Conservation (phyloP, 208 protist species). For the Leishmania mexicana region DNA sequence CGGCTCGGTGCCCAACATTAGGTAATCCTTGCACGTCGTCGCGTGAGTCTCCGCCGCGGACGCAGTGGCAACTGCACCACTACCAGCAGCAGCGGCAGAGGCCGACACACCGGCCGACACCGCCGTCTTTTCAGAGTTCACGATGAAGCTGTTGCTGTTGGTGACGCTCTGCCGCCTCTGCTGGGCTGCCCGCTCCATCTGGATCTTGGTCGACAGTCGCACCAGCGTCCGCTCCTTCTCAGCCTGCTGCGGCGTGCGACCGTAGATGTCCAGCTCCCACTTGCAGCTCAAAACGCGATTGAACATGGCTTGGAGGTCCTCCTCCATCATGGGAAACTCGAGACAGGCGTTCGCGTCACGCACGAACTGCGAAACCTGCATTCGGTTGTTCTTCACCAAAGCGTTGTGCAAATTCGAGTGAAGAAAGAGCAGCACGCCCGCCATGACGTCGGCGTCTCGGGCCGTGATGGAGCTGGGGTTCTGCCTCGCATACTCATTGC, state of each 20-base stretch:
- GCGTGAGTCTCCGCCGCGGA: neutral
- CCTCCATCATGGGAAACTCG: constrained; percentile 60
- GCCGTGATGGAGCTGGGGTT: constrained; percentile 68
- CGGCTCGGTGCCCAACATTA: constrained; percentile 1
- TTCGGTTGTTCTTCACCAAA: constrained; percentile 47
- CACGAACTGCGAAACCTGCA: constrained; percentile 69
- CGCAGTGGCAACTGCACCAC: neutral
- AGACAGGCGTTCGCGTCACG: constrained; percentile 72
- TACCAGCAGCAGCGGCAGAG: neutral
- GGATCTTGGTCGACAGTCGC: constrained; percentile 41
- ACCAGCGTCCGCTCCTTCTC: constrained; percentile 39
- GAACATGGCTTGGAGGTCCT: constrained; percentile 80
- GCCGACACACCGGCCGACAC: neutral
- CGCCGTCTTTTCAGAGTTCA: neutral
- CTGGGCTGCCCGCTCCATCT: constrained; percentile 28
- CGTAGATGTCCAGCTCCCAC: constrained; percentile 78
- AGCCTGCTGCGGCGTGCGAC: constrained; percentile 73
- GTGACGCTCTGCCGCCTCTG: constrained; percentile 12
- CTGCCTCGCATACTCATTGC: constrained; percentile 75
- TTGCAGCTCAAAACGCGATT: constrained; percentile 54
- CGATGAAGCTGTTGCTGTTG: constrained; percentile 2
- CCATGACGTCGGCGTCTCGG: constrained; percentile 80
- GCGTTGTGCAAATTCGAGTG: constrained; percentile 88
- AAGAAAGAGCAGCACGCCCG: constrained; percentile 87
- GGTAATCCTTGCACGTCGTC: constrained; percentile 10